Evolutionary conservation across 2,329 filamentous ascomycete genomes (phyloP).

Genomic region (Tolypocladium cylindrosporum): DNA sequence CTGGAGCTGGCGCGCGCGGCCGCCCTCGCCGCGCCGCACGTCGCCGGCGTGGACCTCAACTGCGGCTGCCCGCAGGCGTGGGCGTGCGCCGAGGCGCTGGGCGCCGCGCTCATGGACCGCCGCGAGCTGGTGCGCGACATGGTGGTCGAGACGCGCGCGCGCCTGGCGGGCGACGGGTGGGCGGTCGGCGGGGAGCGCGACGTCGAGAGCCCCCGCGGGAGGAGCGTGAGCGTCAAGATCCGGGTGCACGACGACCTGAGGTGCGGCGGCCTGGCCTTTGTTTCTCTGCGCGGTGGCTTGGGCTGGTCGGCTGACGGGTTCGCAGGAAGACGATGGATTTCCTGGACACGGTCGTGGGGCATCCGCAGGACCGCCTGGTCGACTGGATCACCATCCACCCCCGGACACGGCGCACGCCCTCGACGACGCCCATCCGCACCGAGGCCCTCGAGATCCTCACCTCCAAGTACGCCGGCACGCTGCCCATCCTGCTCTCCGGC

Average conservation of each 20-base stretch:
- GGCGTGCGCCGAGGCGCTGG: slow-evolving; percentile 59
- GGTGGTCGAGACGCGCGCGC: slow-evolving; percentile 44
- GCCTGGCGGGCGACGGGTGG: slow-evolving; percentile 44
- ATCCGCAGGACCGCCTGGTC: slow-evolving; percentile 39
- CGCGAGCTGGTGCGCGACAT: slow-evolving; percentile 57
- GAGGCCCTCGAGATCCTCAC: slow-evolving; percentile 49
- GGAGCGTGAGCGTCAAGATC: slow-evolving; percentile 62
- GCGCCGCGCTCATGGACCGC: slow-evolving; percentile 58
- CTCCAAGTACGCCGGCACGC: slow-evolving; percentile 36
- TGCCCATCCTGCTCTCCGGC: slow-evolving; percentile 59
- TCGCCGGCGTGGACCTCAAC: slow-evolving; percentile 59
- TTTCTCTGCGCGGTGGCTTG: neutral
- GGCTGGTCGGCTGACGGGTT: neutral
- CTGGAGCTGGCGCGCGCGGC: slow-evolving; percentile 53
- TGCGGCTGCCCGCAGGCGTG: slow-evolving; percentile 66
- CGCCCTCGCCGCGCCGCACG: slow-evolving; percentile 49
- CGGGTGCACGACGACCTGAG: slow-evolving; percentile 55
- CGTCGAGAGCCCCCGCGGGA: slow-evolving; percentile 30
- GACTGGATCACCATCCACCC: slow-evolving; percentile 65
- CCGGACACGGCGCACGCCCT: slow-evolving; percentile 50
- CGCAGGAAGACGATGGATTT: slow-evolving; percentile 48
- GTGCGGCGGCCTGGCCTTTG: slow-evolving; percentile 14
- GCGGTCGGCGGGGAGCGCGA: slow-evolving; percentile 33
- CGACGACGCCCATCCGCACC: slow-evolving; percentile 49
- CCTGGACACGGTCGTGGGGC: slow-evolving; percentile 49